Conservation (phyloP, 345 rosid species). For the Ceriops decandra region DNA sequence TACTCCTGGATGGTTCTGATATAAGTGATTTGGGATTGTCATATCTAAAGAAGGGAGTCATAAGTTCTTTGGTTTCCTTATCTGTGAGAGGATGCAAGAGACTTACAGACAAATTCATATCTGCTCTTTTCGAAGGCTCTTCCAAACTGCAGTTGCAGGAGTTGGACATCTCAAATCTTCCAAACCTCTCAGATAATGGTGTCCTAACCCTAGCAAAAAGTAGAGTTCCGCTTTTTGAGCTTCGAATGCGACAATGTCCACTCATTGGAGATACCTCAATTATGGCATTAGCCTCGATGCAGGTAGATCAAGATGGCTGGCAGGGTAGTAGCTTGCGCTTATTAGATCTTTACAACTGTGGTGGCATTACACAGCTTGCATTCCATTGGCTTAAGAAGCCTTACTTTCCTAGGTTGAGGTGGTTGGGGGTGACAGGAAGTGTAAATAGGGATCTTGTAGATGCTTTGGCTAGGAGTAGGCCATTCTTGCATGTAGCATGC, state of each 20-base stretch:
- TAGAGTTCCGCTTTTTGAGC: constrained; percentile 60
- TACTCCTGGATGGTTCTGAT: constrained; percentile 64
- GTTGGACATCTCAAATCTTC: constrained; percentile 79
- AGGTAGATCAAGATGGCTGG: constrained; percentile 52
- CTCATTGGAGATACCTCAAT: constrained; percentile 72
- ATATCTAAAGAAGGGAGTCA: constrained; percentile 42
- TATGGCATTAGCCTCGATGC: constrained; percentile 87
- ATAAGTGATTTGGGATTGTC: constrained; percentile 65
- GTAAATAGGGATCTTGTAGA: constrained; percentile 71
- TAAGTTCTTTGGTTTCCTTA: constrained; percentile 54
- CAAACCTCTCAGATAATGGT: constrained; percentile 64
- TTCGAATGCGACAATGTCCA: constrained; percentile 83
- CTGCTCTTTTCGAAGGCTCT: constrained; percentile 60
- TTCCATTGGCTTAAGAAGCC: constrained; percentile 85
- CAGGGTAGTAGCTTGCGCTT: constrained; percentile 63
- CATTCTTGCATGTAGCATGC: constrained; percentile 57
- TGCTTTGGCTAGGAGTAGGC: constrained; percentile 75
- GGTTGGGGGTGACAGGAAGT: constrained; percentile 83
- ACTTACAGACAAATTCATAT: constrained; percentile 69
- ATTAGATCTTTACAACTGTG: constrained; percentile 72
- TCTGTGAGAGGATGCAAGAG: constrained; percentile 89
- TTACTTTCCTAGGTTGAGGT: constrained; percentile 78
- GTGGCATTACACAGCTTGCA: constrained; percentile 70
- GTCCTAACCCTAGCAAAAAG: constrained; percentile 57
- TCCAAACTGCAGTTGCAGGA: constrained; percentile 59